phyloP scores from a whole-genome alignment of 306 rosid genomes.

The Acacia acuminata region DNA sequence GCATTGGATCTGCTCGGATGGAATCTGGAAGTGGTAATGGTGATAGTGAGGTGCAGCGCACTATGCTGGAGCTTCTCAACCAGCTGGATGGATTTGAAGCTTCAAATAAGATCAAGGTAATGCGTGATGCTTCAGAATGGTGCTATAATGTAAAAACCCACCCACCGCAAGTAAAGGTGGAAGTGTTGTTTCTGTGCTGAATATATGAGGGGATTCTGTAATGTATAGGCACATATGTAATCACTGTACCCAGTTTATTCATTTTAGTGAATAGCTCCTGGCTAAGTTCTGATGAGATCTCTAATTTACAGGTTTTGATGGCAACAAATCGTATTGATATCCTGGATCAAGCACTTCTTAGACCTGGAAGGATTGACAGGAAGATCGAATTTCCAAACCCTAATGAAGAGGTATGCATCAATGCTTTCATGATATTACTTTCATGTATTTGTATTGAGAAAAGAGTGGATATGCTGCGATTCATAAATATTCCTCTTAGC shows the following conservation, averaged over 20 bases:
- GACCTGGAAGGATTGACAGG: constrained; percentile 98
- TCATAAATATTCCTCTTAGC: not conserved
- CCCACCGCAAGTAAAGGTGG: not conserved
- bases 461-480: not conserved
- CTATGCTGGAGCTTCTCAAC: constrained; percentile 99
- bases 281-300: constrained; percentile 27
- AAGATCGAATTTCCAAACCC: constrained; percentile 99
- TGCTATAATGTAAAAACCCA: not conserved
- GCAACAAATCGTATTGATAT: constrained; percentile 99
- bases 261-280: not conserved
- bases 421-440: not conserved
- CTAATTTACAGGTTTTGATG: constrained; percentile 79
- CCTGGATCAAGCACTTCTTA: constrained; percentile 95
- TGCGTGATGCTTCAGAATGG: not conserved
- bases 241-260: not conserved
- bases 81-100: constrained; percentile 99
- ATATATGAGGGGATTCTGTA: not conserved
- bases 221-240: not conserved
- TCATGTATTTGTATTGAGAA: constrained; percentile 18
- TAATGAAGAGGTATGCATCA: constrained; percentile 69
- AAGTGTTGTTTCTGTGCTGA: not conserved
- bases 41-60: constrained; percentile 98
- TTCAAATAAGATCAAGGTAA: constrained; percentile 97
- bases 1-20: constrained; percentile 99
- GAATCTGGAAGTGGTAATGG: constrained; percentile 99